These are phyloP conservation scores for Myochromella boudieri DNA, from an alignment of 768 basidiomycete species.

Conservation along the genomic window DNA sequence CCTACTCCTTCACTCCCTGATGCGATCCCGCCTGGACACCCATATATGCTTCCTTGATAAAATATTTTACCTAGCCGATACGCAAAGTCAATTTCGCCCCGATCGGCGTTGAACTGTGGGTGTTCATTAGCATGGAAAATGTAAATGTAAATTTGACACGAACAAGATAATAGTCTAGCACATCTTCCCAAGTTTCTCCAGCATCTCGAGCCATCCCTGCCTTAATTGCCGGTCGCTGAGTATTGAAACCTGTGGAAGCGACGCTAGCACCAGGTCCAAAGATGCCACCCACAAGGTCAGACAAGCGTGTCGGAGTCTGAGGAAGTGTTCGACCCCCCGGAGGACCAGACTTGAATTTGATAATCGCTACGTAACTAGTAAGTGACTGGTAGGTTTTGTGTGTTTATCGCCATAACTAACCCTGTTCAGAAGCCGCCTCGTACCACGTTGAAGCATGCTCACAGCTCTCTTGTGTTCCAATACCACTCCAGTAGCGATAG, in stretches of 20 bases:
- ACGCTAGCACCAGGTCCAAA: conserved; percentile 95
- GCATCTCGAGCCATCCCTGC: conserved; percentile 81
- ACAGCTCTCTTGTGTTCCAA: conserved; percentile 88
- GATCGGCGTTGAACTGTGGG: conserved; percentile 87
- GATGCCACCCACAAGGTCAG: conserved; percentile 90
- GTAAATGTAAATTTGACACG: conserved; percentile 16
- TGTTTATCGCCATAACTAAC: conserved; percentile 33
- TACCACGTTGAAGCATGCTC: conserved; percentile 85
- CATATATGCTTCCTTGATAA: conserved; percentile 94
- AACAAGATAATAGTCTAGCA: conserved; percentile 90
- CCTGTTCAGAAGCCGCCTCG: conserved; percentile 82
- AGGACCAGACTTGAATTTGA: conserved; percentile 78
- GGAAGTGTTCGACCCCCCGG: conserved; percentile 89
- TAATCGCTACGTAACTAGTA: conserved; percentile 58
- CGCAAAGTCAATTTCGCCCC: conserved; percentile 86
- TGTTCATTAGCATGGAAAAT: neutral
- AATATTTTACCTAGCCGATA: conserved; percentile 93
- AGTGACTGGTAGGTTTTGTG: neutral
- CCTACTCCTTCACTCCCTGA: conserved; percentile 94
- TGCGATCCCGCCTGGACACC: conserved; percentile 71
- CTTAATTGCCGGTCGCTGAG: conserved; percentile 73
- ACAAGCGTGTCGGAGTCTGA: conserved; percentile 75
- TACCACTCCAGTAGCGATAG: conserved; percentile 95
- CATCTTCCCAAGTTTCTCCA: conserved; percentile 93
- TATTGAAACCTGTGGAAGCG: conserved; percentile 81